Evolutionary conservation across 1,284 basidiomycete species (phyloP).

Genomic region (Austroboletus niveus): DNA sequence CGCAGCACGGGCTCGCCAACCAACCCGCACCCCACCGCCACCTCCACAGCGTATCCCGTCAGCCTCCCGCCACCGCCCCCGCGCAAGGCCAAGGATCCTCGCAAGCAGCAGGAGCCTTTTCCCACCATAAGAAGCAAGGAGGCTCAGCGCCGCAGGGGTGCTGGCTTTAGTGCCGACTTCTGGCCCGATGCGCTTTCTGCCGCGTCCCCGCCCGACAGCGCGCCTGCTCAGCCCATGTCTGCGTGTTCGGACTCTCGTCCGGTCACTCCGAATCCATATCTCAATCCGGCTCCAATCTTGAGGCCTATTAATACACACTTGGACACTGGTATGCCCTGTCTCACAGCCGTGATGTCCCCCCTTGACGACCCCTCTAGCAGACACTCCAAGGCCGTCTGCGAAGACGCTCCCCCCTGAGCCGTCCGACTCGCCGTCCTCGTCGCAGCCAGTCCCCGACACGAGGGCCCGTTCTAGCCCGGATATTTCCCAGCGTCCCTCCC

Average conservation of each 20-base stretch:
- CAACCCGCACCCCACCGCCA: background rate
- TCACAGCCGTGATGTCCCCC: background rate
- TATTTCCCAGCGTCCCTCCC: slow-evolving; percentile 13
- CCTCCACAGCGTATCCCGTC: slow-evolving; percentile 21
- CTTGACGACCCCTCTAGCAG: background rate
- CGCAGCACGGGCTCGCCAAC: slow-evolving; percentile 27
- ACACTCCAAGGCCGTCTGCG: slow-evolving; percentile 13
- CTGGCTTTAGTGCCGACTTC: slow-evolving; percentile 13
- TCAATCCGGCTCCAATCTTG: slow-evolving; percentile 29
- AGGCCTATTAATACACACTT: slow-evolving; percentile 1
- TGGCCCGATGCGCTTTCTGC: slow-evolving; percentile 22
- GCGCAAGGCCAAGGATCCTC: slow-evolving; percentile 11
- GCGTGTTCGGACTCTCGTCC: slow-evolving; percentile 18
- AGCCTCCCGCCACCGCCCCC: slow-evolving; percentile 32
- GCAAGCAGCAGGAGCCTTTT: slow-evolving; percentile 18
- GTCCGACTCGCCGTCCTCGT: background rate
- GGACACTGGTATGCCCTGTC: slow-evolving; percentile 17
- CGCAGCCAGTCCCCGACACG: no score
- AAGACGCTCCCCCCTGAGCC: slow-evolving; percentile 2
- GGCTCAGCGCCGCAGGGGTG: slow-evolving; percentile 11
- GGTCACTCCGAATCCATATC: slow-evolving; percentile 30
- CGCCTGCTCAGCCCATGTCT: slow-evolving; percentile 1
- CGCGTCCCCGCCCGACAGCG: slow-evolving; percentile 1
- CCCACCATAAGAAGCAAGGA: slow-evolving; percentile 18
- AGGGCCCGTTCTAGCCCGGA: slow-evolving; percentile 1